Evolutionary conservation across 352 stramenopile species (phyloP), one percentile per base, ranked within the genome.

Genomic region (Phytopythium oedochilum): DNA sequence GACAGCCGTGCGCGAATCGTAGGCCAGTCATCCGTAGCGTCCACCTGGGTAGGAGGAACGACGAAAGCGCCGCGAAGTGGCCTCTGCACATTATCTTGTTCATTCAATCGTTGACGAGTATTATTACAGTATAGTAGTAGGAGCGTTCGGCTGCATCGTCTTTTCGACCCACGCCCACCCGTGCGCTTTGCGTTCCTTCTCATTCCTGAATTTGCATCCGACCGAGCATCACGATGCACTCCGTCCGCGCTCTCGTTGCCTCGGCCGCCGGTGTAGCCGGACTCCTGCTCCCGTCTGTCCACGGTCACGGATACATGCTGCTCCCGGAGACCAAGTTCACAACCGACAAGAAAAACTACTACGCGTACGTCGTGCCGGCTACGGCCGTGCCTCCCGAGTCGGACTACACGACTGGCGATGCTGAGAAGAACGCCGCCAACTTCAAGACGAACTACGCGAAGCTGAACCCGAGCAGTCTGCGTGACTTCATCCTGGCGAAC

Each of bases 291-390:
- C 34, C 43, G 18, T 60, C 54, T 22, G 60, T 59, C 25, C 54
- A 68, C 14, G 61, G 51, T 15, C 61, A 68, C 43, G 61, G 49
- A 5, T 68, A 60, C 45, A 55, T 68, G 36, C 34, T 68, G 26
- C 61, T 68, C 3, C 61, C 61, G 5, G 56, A 68, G 52, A 57
- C 61, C 56, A 53, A 64, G 56, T 64, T 68, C 51, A 55, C 56
- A 6, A 68, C 46, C 45, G 36, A 56, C 39, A 51, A 61, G 52
- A 63, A 61, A 48, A 68, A 68, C 56, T 61, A 52, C 40, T 68
- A 52, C 26, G 55, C 60, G 0, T 63, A 62, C 50, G 48, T 55
- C 7, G 60, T 67, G 15, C 52, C 48, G 7, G 38, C 46, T 3
- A 53, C 52, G 31, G 53, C 54, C 20, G 49, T 58, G 29, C 47